Percentiles rank a stretch among this genome's conserved stretches.
phyloP scores from a whole-genome alignment of 805 yeast species.

The Metschnikowia corniflorae region DNA sequence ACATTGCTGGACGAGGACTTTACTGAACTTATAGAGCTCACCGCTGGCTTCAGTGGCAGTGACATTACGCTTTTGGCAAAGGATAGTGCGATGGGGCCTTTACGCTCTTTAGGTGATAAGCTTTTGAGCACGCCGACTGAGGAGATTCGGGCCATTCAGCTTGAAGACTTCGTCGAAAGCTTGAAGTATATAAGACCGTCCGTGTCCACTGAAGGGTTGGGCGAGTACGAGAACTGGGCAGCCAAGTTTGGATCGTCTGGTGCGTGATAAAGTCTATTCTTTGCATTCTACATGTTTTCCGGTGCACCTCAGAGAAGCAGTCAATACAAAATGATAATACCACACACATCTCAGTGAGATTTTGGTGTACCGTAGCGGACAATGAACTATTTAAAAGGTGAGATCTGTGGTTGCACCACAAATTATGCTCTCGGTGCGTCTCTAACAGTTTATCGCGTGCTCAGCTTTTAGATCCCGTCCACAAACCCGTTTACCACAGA shows the following conservation, averaged over 20 bases:
- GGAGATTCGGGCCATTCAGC: slow-evolving; percentile 69
- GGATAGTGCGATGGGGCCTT: slow-evolving; percentile 98
- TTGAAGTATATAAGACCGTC: slow-evolving; percentile 81
- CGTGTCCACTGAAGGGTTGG: slow-evolving; percentile 77
- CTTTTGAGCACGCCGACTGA: slow-evolving; percentile 66
- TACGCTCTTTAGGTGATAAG: slow-evolving; percentile 84
- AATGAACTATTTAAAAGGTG: too few relatives aligned
- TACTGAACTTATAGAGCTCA: slow-evolving; percentile 54
- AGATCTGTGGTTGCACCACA: too few relatives aligned
- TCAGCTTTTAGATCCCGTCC: slow-evolving; percentile 17
- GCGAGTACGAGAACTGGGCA: slow-evolving; percentile 88
- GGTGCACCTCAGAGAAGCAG: too few relatives aligned
- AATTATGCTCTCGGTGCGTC: too few relatives aligned
- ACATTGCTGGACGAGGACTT: slow-evolving; percentile 63
- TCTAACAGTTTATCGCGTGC: too few relatives aligned
- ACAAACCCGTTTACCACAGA: slow-evolving; percentile 19
- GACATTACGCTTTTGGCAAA: slow-evolving; percentile 92
- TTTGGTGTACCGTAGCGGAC: too few relatives aligned
- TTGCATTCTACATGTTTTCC: too few relatives aligned
- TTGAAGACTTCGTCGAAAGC: slow-evolving; percentile 72
- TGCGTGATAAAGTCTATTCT: slow-evolving; percentile 47
- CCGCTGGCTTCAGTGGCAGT: slow-evolving; percentile 87
- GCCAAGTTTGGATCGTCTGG: slow-evolving; percentile 82
- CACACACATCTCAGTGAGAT: too few relatives aligned
- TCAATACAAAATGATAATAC: too few relatives aligned